phyloP scores from a whole-genome alignment of 495 filamentous ascomycete genomes.

The Penicillium chermesinum region DNA sequence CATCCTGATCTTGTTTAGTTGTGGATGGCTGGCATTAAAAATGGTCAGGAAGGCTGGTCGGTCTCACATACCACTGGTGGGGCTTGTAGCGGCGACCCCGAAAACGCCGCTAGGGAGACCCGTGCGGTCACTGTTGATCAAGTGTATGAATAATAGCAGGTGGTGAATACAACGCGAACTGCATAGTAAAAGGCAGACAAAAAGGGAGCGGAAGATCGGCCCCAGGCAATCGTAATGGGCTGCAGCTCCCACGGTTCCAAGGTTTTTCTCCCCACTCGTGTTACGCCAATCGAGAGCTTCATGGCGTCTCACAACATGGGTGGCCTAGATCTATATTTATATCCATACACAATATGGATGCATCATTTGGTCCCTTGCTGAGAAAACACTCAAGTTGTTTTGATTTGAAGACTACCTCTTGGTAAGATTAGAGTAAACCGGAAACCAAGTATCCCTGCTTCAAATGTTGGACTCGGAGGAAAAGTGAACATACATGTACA shows the following conservation, averaged over 20 bases:
- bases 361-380: not conserved
- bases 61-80: constrained; percentile 25
- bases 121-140: no score
- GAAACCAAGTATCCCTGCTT: no score
- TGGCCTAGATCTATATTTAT: constrained; percentile 5
- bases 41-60: constrained; percentile 6
- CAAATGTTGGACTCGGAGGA: no score
- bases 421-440: no score
- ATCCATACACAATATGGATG: not conserved
- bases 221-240: constrained; percentile 4
- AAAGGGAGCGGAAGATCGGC: not conserved
- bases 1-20: constrained; percentile 16
- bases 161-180: not conserved
- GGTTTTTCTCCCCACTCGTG: not conserved
- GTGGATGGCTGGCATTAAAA: constrained; percentile 16
- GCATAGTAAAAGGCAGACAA: not conserved
- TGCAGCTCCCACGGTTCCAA: not conserved
- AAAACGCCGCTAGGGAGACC: not conserved
- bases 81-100: constrained; percentile 13
- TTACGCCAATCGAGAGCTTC: constrained; percentile 1
- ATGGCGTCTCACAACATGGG: not conserved
- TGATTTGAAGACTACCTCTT: no score
- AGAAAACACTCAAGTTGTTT: no score
- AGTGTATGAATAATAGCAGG: no score
- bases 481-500: no score